These are phyloP conservation scores for Biancaea sappan DNA, from an alignment of 306 rosid species.

Conservation along the genomic window DNA sequence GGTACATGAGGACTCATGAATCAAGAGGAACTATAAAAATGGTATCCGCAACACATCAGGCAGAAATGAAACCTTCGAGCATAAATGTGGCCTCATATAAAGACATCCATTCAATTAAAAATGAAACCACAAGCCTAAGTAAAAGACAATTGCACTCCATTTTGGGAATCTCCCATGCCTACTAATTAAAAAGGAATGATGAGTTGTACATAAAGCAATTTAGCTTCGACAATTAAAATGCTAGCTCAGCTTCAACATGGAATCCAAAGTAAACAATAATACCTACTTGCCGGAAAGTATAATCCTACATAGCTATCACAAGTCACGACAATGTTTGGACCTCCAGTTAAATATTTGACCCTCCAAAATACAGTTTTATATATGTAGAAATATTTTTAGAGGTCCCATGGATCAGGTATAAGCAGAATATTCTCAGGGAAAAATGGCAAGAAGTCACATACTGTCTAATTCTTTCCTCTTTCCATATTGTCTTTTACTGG, in stretches of 20 bases:
- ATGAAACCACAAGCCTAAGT: not conserved
- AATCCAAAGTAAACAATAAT: not conserved
- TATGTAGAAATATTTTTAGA: conserved; percentile 10
- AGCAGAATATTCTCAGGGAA: conserved; percentile 1
- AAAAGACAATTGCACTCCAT: not conserved
- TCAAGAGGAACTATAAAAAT: not conserved
- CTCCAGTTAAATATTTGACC: not conserved
- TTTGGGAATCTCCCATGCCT: not conserved
- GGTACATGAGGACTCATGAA: not conserved
- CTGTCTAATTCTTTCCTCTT: conserved; percentile 78
- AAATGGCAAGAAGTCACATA: conserved; percentile 46
- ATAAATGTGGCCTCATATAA: not conserved
- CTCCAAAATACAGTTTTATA: not conserved
- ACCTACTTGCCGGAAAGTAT: not conserved
- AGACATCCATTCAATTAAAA: not conserved
- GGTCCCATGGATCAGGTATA: not conserved
- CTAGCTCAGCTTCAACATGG: conserved; percentile 1
- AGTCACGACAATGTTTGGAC: conserved; percentile 10
- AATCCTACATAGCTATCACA: not conserved
- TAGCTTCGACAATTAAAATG: not conserved
- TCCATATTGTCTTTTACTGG: conserved; percentile 58
- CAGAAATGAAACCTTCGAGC: not conserved
- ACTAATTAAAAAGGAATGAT: not conserved
- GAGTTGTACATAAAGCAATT: not conserved
- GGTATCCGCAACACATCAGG: not conserved